A percentile compares a stretch with the other conserved stretches of the same genome.
These are phyloP conservation scores for Tolypocladium pustulatum DNA, from an alignment of 2,329 filamentous ascomycete genomes.

Conservation along the genomic window DNA sequence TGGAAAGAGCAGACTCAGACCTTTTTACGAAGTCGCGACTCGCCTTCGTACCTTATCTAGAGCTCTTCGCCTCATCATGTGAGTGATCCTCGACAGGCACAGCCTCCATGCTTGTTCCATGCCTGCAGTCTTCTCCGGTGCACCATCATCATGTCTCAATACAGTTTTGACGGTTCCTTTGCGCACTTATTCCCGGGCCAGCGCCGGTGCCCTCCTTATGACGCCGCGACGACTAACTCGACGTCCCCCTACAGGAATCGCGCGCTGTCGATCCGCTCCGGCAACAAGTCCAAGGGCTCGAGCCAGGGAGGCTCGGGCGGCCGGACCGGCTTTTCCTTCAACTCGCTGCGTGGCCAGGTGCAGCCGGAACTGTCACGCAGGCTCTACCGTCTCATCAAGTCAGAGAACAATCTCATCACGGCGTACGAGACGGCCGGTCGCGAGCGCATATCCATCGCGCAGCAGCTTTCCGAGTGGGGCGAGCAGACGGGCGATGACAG, in stretches of 20 bases:
- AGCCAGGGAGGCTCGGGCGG: slow-evolving; percentile 24
- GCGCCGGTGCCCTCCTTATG: slow-evolving; percentile 7
- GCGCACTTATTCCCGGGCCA: slow-evolving; percentile 9
- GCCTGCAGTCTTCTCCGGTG: background rate
- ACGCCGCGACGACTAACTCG: slow-evolving; percentile 17
- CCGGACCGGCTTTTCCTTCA: slow-evolving; percentile 72
- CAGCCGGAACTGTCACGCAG: slow-evolving; percentile 85
- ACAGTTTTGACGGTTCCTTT: slow-evolving; percentile 18
- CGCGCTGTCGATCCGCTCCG: slow-evolving; percentile 62
- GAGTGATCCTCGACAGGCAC: background rate
- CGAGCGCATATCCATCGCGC: slow-evolving; percentile 75
- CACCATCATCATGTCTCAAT: slow-evolving; percentile 17
- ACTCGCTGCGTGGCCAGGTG: slow-evolving; percentile 70
- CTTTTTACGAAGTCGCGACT: background rate
- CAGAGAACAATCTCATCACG: slow-evolving; percentile 77
- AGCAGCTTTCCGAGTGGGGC: slow-evolving; percentile 93
- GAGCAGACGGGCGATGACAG: slow-evolving; percentile 82
- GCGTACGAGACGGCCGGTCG: slow-evolving; percentile 77
- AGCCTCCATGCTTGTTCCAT: background rate
- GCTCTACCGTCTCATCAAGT: slow-evolving; percentile 89
- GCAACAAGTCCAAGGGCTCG: slow-evolving; percentile 39
- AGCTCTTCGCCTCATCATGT: background rate
- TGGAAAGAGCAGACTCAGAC: background rate
- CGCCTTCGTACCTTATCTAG: background rate
- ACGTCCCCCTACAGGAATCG: slow-evolving; percentile 48